Percentiles rank a stretch among this genome's conserved stretches.
Evolutionary conservation across 768 basidiomycete genomes (phyloP).

Genomic region (Gautieria morchelliformis): DNA sequence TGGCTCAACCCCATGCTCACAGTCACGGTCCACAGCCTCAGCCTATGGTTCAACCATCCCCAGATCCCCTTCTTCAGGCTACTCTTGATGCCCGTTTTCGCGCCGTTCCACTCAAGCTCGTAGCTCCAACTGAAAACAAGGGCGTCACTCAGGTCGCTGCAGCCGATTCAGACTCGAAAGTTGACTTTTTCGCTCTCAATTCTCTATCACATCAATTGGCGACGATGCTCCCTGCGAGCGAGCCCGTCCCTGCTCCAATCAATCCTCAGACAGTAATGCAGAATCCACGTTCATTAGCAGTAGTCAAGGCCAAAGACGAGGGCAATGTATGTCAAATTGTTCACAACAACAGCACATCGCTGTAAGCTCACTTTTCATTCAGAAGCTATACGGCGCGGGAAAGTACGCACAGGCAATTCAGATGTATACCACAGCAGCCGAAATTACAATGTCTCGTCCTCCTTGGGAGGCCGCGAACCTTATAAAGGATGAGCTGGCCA

Average conservation of each 20-base stretch:
- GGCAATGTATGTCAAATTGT: slow-evolving; percentile 65
- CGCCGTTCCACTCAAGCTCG: slow-evolving; percentile 3
- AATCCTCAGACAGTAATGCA: slow-evolving; percentile 62
- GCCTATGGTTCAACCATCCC: not conserved
- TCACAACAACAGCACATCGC: not conserved
- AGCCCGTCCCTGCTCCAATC: slow-evolving; percentile 19
- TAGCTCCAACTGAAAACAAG: not conserved
- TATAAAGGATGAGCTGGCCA: slow-evolving; percentile 85
- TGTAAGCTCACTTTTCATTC: slow-evolving; percentile 2
- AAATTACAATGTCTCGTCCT: slow-evolving; percentile 69
- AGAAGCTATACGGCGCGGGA: slow-evolving; percentile 75
- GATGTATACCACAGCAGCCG: slow-evolving; percentile 71
- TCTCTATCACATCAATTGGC: not conserved
- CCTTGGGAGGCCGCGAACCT: slow-evolving; percentile 82
- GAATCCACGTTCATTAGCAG: slow-evolving; percentile 62
- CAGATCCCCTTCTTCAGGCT: slow-evolving; percentile 2
- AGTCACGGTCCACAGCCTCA: slow-evolving; percentile 8
- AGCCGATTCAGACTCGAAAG: not conserved
- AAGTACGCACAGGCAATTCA: slow-evolving; percentile 62
- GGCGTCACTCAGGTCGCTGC: not conserved
- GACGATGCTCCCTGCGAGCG: slow-evolving; percentile 19
- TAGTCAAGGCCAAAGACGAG: slow-evolving; percentile 81
- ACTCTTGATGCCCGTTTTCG: slow-evolving; percentile 7
- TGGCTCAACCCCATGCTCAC: slow-evolving; percentile 3
- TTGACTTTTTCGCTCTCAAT: slow-evolving; percentile 2